Evolutionary conservation across 2,329 filamentous ascomycete genomes (phyloP), one percentile per base, ranked within the genome.

Genomic region (Parafenestella ontariensis): DNA sequence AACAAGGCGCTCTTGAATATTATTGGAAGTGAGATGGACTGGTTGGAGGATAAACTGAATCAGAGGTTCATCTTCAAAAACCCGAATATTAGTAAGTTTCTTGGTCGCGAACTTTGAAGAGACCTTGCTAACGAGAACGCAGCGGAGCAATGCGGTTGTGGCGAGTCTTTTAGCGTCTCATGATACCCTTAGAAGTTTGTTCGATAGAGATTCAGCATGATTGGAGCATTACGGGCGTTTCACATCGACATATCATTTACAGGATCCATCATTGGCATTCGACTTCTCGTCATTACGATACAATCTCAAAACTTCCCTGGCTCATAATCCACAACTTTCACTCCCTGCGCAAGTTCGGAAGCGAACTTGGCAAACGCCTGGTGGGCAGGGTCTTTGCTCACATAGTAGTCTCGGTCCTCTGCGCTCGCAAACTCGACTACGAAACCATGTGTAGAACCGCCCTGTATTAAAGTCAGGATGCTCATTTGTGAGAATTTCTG

Each of bases 21-120:
- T 49, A 97, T 99, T 68, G 95, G 95, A 5, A 96, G 90, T 72
- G 94, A 98, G 79, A 99, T 99, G 95, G 95, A 99, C 73, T 99
- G 94, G 93, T 84, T 94, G 10, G 93, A 98, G 78, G 95, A 98
- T 69, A 96, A 96, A 80, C 79, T 99, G 61, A 96, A 89, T 75
- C 86, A 93, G 77, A 84, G 91, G 62, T 99, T 99, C 76, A 88
- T 96, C 46, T 99, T 99, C 79, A 89, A 87, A 74, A 99, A 99
- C 75, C 95, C 95, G 2, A 99, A 99, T 72, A 98, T 98, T 74
- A 99, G 93, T 96, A 81, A 86, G 93, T 88, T 23, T 17, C 2
- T 9, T n/a, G 9, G 8, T 34, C 8, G 5, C 4, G 17, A 9
- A 17, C 7, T 10, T 5, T 28, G 13, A 11, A n/a, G 36, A 11